phyloP scores from a whole-genome alignment of 2,329 filamentous ascomycete genomes.

The Xenosphaeropsis pyriputrescens region DNA sequence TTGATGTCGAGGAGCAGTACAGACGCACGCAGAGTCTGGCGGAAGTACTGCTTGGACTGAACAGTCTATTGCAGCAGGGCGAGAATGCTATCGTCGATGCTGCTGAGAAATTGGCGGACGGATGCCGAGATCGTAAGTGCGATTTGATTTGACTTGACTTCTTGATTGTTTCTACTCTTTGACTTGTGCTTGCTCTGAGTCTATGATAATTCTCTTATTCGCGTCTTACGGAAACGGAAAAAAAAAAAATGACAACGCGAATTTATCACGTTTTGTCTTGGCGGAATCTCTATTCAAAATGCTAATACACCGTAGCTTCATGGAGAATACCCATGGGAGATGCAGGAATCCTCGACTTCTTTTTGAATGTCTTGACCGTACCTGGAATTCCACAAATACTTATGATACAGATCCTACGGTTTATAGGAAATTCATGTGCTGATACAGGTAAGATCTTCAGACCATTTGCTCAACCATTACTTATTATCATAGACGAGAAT shows the following conservation, averaged over 20 bases:
- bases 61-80: too few relatives aligned
- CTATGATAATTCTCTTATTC: not conserved
- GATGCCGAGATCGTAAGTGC: conserved; percentile 36
- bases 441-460: conserved; percentile 30
- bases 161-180: too few relatives aligned
- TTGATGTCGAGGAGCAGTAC: too few relatives aligned
- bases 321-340: conserved; percentile 43
- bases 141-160: not conserved
- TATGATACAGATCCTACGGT: conserved; percentile 37
- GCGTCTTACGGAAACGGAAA: too few relatives aligned
- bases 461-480: conserved; percentile 2
- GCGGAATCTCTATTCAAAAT: not conserved
- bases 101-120: conserved; percentile 37
- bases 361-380: conserved; percentile 29
- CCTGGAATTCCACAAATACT: conserved; percentile 25
- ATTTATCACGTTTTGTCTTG: not conserved
- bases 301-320: conserved; percentile 22
- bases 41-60: too few relatives aligned
- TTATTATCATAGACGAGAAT: conserved; percentile 33
- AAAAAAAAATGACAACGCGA: not conserved
- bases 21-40: too few relatives aligned
- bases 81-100: conserved; percentile 10
- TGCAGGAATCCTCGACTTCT: conserved; percentile 41
- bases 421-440: conserved; percentile 48
- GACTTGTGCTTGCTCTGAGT: too few relatives aligned